phyloP scores from a whole-genome alignment of 176 grass and related monocot species.

The Triticum urartu region DNA sequence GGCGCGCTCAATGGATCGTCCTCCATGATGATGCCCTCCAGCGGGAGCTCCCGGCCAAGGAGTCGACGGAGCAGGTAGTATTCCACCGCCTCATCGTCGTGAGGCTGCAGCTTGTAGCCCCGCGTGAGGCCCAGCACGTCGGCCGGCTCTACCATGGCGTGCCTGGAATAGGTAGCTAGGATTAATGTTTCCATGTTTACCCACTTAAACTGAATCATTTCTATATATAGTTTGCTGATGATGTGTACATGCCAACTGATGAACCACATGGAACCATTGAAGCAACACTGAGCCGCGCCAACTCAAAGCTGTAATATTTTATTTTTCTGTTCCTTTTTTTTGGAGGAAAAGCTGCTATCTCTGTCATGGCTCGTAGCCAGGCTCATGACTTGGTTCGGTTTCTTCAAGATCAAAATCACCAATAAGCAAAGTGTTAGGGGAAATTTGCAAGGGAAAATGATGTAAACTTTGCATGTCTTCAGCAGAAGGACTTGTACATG shows the following conservation, averaged over 20 bases:
- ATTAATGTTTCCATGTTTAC: too few species aligned
- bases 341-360: too few species aligned
- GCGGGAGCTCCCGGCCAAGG: background rate
- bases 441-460: background rate
- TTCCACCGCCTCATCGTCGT: background rate
- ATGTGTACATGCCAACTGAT: slow-evolving; percentile 87
- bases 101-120: background rate
- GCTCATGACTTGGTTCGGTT: background rate
- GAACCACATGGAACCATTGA: slow-evolving; percentile 96
- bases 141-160: background rate
- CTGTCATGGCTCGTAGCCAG: background rate
- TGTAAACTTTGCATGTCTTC: background rate
- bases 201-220: background rate
- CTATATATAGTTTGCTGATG: slow-evolving; percentile 71
- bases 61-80: background rate
- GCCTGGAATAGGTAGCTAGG: background rate
- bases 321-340: too few species aligned
- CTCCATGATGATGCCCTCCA: background rate
- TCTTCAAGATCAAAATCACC: background rate
- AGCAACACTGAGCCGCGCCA: slow-evolving; percentile 66
- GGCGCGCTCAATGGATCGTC: background rate
- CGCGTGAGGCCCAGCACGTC: background rate
- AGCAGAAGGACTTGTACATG: background rate
- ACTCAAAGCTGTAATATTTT: slow-evolving; percentile 60
- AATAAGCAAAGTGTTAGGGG: background rate